Base-by-base conservation (phyloP, 805 yeast genomes). In the Clavispora carvajalis region DNA sequence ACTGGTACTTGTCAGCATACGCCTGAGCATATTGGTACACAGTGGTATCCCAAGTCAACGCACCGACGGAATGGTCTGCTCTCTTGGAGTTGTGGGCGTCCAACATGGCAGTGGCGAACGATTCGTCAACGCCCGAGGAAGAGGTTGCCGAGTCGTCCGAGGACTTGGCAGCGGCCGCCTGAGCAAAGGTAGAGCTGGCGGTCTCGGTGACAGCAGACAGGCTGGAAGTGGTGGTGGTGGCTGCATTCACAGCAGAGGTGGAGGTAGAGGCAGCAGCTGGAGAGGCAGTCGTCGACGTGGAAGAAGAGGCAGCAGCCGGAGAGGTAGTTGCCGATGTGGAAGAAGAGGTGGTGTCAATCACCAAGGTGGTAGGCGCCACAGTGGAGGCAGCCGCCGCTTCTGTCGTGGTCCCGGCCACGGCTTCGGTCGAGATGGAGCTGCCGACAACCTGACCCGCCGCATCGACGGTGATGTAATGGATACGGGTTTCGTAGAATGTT, bases 1-100 rank as follows among this genome's bases (percentile, higher is more conserved):
- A 79, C 55, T 73, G 63, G 65, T 82, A 84, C 6, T 56, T 37
- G 34, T 52, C 41, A 40, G 79, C 72, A 48, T 63, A 59, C 25
- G 36, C 64, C 52, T 56, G 69, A 51, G 95, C 91, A 50, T 73
- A 74, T 5, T 55, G 43, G 36, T 78, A 80, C 15, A 81, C 59
- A 0, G 62, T 63, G 7, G 60, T 51, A 44, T 73, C 71, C 95
- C 95, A 86, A 1, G 59, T 36, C 39, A 86, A 58, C 6, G 61
- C 62, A 15, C 40, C 22, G 22, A 47, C 48, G 12, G 45, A 41
- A 38, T 51, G 48, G 15, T 39, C 34, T 13, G 39, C 39, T 43
- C 53, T 52, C 43, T 48, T 41, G 15, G 37, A 19, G 45, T 85
- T 85, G 67, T 84, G 91, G 47, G 72, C 78, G 41, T 63, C 66